Percentiles rank a stretch among this genome's conserved stretches.
Evolutionary conservation across 192 early-diverging fungal species (phyloP).

Genomic region (Geranomyces michiganensis): DNA sequence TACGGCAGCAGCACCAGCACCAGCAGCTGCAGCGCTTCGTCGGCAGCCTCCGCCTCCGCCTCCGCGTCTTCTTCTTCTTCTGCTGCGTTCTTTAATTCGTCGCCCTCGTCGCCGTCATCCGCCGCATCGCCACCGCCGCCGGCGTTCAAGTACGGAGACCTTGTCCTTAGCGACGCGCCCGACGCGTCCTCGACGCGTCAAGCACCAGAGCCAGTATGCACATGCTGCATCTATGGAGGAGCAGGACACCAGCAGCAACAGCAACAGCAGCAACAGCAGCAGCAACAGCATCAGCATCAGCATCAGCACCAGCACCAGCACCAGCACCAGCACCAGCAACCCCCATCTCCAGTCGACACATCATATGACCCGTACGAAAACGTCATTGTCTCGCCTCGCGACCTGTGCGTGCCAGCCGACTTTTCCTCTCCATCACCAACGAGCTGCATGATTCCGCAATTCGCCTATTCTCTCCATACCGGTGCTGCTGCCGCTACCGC

Average conservation of each 20-base stretch:
- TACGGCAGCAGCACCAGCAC: too few relatives aligned
- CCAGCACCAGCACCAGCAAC: too few relatives aligned
- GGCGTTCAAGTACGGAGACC: background rate
- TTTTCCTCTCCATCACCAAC: background rate
- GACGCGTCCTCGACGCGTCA: background rate
- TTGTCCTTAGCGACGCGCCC: background rate
- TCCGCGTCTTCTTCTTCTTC: background rate
- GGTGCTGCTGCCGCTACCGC: too few relatives aligned
- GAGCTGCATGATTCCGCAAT: too few relatives aligned
- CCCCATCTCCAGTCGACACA: too few relatives aligned
- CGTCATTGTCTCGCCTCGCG: background rate
- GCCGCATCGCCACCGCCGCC: background rate
- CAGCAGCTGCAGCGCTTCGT: too few relatives aligned
- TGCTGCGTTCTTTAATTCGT: background rate
- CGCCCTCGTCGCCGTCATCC: background rate
- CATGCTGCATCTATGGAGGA: background rate
- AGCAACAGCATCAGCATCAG: too few relatives aligned
- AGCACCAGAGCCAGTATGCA: background rate
- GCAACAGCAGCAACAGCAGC: too few relatives aligned
- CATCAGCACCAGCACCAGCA: background rate
- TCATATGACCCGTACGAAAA: background rate
- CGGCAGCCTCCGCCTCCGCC: background rate
- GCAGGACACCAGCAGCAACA: too few relatives aligned
- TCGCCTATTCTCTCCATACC: too few relatives aligned
- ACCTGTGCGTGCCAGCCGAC: conserved; percentile 5